These are phyloP conservation scores for Aspergillus sparsus DNA, from an alignment of 495 filamentous ascomycete genomes.

Conservation along the genomic window DNA sequence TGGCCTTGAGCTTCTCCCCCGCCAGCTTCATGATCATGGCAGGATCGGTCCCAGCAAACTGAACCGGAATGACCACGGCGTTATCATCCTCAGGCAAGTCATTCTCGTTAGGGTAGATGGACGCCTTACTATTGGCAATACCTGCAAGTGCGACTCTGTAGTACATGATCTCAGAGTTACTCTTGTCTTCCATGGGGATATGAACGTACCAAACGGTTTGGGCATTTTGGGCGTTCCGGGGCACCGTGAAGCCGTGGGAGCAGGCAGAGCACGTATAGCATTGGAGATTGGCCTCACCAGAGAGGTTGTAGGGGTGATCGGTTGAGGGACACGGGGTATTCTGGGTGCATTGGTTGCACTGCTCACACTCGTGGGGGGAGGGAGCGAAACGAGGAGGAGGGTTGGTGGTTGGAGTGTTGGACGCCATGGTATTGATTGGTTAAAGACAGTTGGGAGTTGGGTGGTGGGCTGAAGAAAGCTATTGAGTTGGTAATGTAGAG, in stretches of 20 bases:
- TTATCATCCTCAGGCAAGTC: background rate
- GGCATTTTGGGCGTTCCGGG: background rate
- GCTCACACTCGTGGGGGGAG: background rate
- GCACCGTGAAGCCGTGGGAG: slow-evolving; percentile 3
- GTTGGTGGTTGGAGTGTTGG: background rate
- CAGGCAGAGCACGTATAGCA: slow-evolving; percentile 13
- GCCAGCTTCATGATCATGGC: background rate
- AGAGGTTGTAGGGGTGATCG: slow-evolving; percentile 4
- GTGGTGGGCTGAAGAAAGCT: background rate
- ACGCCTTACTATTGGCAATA: slow-evolving; percentile 5
- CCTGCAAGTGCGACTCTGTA: slow-evolving; percentile 9
- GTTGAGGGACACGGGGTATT: background rate
- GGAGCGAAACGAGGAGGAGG: background rate
- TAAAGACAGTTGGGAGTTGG: background rate
- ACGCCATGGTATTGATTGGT: background rate
- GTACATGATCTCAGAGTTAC: background rate
- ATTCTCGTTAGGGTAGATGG: background rate
- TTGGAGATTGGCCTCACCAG: background rate
- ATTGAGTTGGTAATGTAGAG: too few relatives aligned
- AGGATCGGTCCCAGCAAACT: background rate
- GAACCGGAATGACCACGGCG: background rate
- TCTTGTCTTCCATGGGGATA: slow-evolving; percentile 2
- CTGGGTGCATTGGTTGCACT: slow-evolving; percentile 6
- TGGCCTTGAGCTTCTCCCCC: slow-evolving; percentile 5
- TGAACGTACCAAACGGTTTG: slow-evolving; percentile 3